Base-by-base conservation (phyloP, 768 basidiomycete genomes). In the Gloeopeniophorella convolvens region DNA sequence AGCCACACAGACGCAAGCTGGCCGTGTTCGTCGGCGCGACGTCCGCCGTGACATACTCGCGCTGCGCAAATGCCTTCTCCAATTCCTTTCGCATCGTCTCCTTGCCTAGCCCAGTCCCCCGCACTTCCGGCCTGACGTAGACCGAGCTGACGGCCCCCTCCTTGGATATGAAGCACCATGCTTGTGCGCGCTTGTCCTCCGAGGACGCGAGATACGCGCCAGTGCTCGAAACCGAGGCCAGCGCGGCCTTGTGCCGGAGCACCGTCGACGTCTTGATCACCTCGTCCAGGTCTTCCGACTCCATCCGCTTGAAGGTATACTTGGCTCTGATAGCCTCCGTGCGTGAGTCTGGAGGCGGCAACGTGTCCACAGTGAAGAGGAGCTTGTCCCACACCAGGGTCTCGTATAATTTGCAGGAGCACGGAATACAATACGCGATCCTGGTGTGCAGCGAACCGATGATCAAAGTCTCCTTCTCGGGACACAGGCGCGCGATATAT, bases 61-160 rank as follows among this genome's bases (percentile, higher is more conserved):
- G 44, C 32, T 9, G 20, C 33, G 16, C 16, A 23, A 45, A 45
- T 7, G 30, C 37, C 41, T 43, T 50, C 48, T 42, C 42, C 41
- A 41, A 28, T 34, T 48, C 42, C 32, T 42, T 35, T 35, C 47
- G 41, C 47, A 44, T 32, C 27, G 37, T 41, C 31, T 41, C 46
- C 47, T 48, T 54, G 8, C 46, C 42, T 21, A 54, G 11, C 28
- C 46, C 46, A 1, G 18, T 30, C n/a, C 47, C 35, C 12, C 35
- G 30, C 20, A 10, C 39, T 10, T 54, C 52, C n/a, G 52, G 52
- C 30, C 42, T 41, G 18, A 54, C 52, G 42, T 37, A 54, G n/a
- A 54, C 30, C 16, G 42, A 20, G 37, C 46, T 48, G 27, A 54
- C 24, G 20, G 46, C 27, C 13, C 51, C 52, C 27, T 44, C 41